Percentiles rank a stretch among this genome's conserved stretches.
phyloP scores from a whole-genome alignment of 2,329 filamentous ascomycete genomes.

The Alternaria ethzedia region DNA sequence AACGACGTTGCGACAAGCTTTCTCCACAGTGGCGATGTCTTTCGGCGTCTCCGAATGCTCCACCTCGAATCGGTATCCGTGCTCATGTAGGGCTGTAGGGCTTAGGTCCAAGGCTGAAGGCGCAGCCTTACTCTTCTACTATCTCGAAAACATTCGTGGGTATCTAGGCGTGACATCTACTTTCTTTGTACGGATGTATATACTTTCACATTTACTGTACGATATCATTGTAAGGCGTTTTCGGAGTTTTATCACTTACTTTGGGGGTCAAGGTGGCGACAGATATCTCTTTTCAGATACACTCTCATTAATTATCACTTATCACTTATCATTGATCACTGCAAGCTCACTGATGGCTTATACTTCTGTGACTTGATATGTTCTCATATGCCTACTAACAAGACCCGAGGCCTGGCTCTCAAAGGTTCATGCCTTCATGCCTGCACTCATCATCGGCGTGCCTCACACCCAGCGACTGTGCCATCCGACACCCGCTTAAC shows the following conservation, averaged over 20 bases:
- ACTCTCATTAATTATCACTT: neutral
- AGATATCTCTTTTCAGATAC: neutral
- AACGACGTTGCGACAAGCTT: conserved; percentile 21
- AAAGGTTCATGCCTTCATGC: neutral
- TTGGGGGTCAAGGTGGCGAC: neutral
- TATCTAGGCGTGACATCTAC: neutral
- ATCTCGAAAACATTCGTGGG: neutral
- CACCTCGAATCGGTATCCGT: conserved; percentile 5
- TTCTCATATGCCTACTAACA: neutral
- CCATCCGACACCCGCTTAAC: conserved; percentile 34
- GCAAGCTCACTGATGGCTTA: neutral
- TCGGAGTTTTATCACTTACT: neutral
- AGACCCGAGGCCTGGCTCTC: neutral
- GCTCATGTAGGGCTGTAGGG: conserved; percentile 5
- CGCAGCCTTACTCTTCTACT: neutral
- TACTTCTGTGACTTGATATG: neutral
- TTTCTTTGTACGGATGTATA: neutral
- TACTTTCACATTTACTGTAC: neutral
- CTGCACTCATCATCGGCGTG: neutral
- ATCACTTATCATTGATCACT: neutral
- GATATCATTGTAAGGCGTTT: neutral
- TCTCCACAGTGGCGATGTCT: conserved; percentile 18
- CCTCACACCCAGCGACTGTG: neutral
- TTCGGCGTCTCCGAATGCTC: conserved; percentile 14
- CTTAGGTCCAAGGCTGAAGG: neutral